Percentiles rank a stretch among this genome's conserved stretches.
phyloP scores from a whole-genome alignment of 345 rosid genomes.

The Gossypium mustelinum region DNA sequence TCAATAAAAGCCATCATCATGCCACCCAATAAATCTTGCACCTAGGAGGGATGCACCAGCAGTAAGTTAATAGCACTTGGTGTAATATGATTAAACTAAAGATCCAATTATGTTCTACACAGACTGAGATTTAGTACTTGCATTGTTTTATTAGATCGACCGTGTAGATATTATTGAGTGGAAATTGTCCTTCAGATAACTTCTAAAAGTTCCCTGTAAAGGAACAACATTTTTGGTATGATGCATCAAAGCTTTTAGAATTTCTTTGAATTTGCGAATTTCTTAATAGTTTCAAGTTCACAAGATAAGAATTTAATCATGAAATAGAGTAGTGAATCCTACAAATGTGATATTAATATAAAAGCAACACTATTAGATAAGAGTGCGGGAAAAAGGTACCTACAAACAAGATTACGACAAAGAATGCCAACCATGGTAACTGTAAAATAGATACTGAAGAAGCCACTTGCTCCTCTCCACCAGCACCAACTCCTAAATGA shows the following conservation, averaged over 20 bases:
- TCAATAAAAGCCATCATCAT: not conserved
- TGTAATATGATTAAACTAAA: not conserved
- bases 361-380: not conserved
- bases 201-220: not conserved
- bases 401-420: conserved; percentile 89
- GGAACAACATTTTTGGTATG: not conserved
- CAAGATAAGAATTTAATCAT: not conserved
- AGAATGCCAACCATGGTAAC: conserved; percentile 75
- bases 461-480: conserved; percentile 83
- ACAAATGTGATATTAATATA: not conserved
- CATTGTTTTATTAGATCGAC: not conserved
- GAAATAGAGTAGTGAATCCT: not conserved
- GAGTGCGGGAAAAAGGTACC: conserved; percentile 63
- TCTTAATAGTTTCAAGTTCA: not conserved
- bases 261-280: not conserved
- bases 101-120: not conserved
- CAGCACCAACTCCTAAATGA: conserved; percentile 88
- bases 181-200: not conserved
- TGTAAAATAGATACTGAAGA: conserved; percentile 70
- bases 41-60: not conserved
- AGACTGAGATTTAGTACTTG: not conserved
- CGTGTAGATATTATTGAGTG: not conserved
- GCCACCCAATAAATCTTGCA: conserved; percentile 2
- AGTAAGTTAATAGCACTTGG: not conserved
- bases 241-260: not conserved